Conservation (phyloP, 202 grass and related monocot genomes). For the Carex arenaria region DNA sequence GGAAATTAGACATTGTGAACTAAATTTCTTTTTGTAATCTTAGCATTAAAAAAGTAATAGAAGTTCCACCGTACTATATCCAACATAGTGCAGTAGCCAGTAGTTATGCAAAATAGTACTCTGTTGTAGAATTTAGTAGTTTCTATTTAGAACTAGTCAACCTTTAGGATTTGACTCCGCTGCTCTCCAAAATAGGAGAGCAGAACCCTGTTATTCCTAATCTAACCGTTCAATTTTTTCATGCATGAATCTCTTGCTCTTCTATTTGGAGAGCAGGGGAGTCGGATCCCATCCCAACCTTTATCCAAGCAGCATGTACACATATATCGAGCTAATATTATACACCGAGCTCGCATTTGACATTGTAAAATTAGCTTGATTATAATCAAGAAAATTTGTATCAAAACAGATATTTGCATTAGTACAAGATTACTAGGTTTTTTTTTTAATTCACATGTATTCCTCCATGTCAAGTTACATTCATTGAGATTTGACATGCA, state of each 20-base stretch:
- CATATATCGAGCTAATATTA: background rate
- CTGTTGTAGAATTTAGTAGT: background rate
- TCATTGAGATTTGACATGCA: background rate
- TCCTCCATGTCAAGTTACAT: background rate
- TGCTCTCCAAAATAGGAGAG: no score
- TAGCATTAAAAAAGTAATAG: background rate
- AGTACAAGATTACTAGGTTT: background rate
- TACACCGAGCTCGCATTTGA: background rate
- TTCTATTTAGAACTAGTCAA: background rate
- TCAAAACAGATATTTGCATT: background rate
- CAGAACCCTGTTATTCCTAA: no score
- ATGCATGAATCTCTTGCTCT: no score
- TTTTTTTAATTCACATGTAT: slow-evolving; percentile 8
- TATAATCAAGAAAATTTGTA: background rate
- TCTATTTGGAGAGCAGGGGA: no score
- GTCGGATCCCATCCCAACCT: no score
- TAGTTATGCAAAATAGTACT: background rate
- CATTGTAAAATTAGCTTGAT: background rate
- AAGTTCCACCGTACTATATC: background rate
- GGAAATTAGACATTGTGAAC: background rate
- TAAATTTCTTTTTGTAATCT: background rate
- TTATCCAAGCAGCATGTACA: background rate
- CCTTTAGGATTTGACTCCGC: no score
- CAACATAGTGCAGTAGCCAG: background rate
- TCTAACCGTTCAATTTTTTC: no score